Percentiles rank a stretch among this genome's conserved stretches.
Evolutionary conservation across 2,329 filamentous ascomycete genomes (phyloP).

Genomic region (Penicillium sp.): DNA sequence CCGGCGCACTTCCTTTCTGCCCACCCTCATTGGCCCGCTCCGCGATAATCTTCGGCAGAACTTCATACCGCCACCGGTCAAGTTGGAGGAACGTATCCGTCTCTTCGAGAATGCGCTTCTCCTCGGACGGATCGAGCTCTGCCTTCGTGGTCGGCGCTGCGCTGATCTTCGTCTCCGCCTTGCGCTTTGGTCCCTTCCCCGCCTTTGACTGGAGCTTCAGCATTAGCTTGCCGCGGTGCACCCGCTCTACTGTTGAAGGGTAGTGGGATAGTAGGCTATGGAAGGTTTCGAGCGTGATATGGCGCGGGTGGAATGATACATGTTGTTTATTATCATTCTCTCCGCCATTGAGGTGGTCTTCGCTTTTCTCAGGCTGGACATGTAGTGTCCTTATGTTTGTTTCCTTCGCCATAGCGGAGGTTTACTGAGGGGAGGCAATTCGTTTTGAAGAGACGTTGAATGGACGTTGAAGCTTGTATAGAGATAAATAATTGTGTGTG

Average conservation of each 20-base stretch:
- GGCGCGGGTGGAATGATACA: constrained; percentile 23
- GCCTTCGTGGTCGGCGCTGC: constrained; percentile 2
- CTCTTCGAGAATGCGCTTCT: constrained; percentile 20
- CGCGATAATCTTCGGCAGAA: constrained; percentile 29
- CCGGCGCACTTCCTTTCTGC: constrained; percentile 10
- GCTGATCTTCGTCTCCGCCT: constrained; percentile 7
- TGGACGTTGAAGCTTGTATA: neutral
- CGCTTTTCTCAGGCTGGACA: neutral
- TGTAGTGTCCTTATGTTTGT: neutral
- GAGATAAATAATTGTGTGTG: too few relatives aligned
- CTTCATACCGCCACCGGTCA: constrained; percentile 42
- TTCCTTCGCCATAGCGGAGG: neutral
- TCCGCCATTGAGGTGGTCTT: neutral
- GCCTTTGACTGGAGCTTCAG: constrained; percentile 22
- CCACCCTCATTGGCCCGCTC: constrained; percentile 7
- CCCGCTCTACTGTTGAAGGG: constrained; percentile 26
- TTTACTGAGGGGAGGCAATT: neutral
- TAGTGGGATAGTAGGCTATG: constrained; percentile 29
- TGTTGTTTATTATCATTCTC: neutral
- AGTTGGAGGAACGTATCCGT: constrained; percentile 32
- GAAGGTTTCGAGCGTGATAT: constrained; percentile 31
- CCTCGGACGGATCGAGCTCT: constrained; percentile 3
- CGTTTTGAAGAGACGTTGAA: neutral
- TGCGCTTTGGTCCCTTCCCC: constrained; percentile 15
- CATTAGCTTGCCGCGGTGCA: constrained; percentile 25